Percentiles rank a stretch among this genome's conserved stretches.
Conservation (phyloP, 2,329 filamentous ascomycete species). For the Didymella lethalis region DNA sequence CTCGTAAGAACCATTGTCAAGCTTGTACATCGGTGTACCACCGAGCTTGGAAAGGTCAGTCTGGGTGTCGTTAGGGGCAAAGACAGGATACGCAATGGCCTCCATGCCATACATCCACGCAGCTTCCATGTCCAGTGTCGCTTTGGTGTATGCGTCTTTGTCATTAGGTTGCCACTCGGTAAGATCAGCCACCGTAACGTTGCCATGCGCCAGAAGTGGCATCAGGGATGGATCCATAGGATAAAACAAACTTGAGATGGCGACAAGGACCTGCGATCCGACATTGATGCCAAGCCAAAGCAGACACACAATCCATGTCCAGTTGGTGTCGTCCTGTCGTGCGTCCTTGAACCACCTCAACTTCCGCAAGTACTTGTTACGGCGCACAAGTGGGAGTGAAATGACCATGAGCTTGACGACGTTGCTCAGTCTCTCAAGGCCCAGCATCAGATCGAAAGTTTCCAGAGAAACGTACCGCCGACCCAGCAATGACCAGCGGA, state of each 20-base stretch:
- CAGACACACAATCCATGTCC: constrained; percentile 46
- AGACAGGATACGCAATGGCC: constrained; percentile 35
- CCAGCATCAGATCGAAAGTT: constrained; percentile 47
- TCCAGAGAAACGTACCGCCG: constrained; percentile 45
- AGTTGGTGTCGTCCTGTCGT: constrained; percentile 40
- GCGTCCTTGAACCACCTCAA: constrained; percentile 43
- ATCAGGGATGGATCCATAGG: constrained; percentile 42
- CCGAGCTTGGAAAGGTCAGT: constrained; percentile 32
- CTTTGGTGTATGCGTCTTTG: too few species aligned
- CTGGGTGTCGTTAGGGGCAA: constrained; percentile 21
- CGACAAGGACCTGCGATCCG: constrained; percentile 46
- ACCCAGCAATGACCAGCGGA: constrained; percentile 47
- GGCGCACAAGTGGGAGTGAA: constrained; percentile 40
- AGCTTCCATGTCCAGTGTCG: constrained; percentile 13
- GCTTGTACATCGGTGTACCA: constrained; percentile 41
- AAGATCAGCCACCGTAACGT: constrained; percentile 40
- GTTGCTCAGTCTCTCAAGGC: constrained; percentile 42
- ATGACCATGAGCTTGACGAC: constrained; percentile 47
- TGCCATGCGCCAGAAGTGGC: constrained; percentile 40
- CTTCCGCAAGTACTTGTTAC: constrained; percentile 33
- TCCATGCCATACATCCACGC: constrained; percentile 45
- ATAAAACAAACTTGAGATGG: constrained; percentile 46
- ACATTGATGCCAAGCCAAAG: constrained; percentile 46
- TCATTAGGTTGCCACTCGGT: constrained; percentile 26
- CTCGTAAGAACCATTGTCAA: constrained; percentile 28